phyloP scores from a whole-genome alignment of 352 stramenopile species.

The Pythium rhizo-oryzae region DNA sequence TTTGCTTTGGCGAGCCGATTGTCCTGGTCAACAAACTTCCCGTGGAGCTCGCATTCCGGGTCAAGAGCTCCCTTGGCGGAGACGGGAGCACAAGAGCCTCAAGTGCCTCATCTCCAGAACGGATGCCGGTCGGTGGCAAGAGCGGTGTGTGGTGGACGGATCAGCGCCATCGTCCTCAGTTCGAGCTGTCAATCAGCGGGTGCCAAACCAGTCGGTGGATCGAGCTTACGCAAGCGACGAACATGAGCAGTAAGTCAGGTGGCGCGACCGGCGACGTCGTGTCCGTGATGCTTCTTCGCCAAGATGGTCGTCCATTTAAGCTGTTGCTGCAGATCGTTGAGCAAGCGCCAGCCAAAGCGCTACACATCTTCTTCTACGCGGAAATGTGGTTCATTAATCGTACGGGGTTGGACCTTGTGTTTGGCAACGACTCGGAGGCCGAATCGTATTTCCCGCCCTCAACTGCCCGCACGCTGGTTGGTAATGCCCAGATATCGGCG shows the following conservation, averaged over 20 bases:
- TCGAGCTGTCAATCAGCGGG: slow-evolving; percentile 66
- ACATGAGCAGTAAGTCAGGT: slow-evolving; percentile 35
- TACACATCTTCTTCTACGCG: slow-evolving; percentile 58
- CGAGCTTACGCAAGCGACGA: slow-evolving; percentile 50
- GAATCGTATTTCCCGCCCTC: slow-evolving; percentile 64
- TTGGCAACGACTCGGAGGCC: slow-evolving; percentile 62
- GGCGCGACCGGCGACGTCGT: slow-evolving; percentile 39
- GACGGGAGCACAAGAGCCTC: neutral
- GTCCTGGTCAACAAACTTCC: slow-evolving; percentile 84
- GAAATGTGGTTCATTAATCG: slow-evolving; percentile 87
- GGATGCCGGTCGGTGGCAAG: slow-evolving; percentile 56
- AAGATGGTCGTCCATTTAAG: slow-evolving; percentile 68
- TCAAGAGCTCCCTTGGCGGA: slow-evolving; percentile 44
- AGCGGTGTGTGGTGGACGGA: slow-evolving; percentile 82
- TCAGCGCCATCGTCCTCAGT: slow-evolving; percentile 61
- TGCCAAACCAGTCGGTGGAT: slow-evolving; percentile 76
- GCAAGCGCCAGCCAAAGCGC: slow-evolving; percentile 36
- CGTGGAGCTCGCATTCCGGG: slow-evolving; percentile 57
- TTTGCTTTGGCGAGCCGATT: slow-evolving; percentile 70
- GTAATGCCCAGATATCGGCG: slow-evolving; percentile 73
- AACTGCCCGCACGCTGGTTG: slow-evolving; percentile 61
- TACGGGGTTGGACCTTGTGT: slow-evolving; percentile 73
- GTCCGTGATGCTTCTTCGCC: slow-evolving; percentile 59
- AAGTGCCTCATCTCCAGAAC: slow-evolving; percentile 23
- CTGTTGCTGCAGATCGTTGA: slow-evolving; percentile 67